These are phyloP conservation scores for Tylopilus sp. DNA, from an alignment of 768 basidiomycete genomes.

Conservation along the genomic window DNA sequence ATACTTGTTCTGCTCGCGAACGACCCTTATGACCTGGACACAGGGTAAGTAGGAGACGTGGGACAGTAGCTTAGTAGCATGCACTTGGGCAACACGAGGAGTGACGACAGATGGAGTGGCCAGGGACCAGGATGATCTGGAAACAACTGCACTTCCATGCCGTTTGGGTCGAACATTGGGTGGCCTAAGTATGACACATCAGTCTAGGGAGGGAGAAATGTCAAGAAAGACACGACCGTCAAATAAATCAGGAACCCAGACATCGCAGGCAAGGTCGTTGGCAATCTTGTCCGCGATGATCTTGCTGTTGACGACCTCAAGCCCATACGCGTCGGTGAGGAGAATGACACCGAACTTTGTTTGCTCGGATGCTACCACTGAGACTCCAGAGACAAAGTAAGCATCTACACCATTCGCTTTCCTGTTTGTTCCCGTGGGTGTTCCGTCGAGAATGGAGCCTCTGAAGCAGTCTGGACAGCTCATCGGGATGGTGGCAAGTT, in stretches of 20 bases:
- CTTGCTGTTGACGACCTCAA: constrained; percentile 49
- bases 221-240: constrained; percentile 35
- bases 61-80: not conserved
- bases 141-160: constrained; percentile 26
- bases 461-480: constrained; percentile 32
- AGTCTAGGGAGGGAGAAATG: not conserved
- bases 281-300: constrained; percentile 56
- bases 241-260: constrained; percentile 64
- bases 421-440: constrained; percentile 40
- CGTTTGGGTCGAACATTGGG: constrained; percentile 24
- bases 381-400: constrained; percentile 38
- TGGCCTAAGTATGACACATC: constrained; percentile 19
- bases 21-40: constrained; percentile 33
- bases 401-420: constrained; percentile 34
- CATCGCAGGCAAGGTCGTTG: constrained; percentile 48
- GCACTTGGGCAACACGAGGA: constrained; percentile 24
- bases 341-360: constrained; percentile 41
- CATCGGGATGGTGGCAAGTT: not conserved
- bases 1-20: constrained; percentile 39
- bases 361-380: not conserved
- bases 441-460: constrained; percentile 42
- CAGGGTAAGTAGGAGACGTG: not conserved
- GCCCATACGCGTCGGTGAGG: constrained; percentile 56
- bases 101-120: constrained; percentile 24
- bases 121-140: constrained; percentile 29